Conservation (phyloP, 352 stramenopile species). For the Albugo candida region DNA sequence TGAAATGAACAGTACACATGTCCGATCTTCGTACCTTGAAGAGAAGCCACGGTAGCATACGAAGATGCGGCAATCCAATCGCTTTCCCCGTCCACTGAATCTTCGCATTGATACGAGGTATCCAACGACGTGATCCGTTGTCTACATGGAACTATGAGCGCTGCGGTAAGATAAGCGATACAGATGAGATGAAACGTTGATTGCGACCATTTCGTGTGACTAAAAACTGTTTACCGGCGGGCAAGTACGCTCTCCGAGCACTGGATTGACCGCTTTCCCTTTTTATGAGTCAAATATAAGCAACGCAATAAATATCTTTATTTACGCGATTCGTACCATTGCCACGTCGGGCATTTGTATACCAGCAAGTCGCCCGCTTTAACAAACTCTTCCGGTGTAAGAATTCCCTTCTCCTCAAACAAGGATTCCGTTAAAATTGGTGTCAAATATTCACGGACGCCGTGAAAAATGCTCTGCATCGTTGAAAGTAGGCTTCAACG, state of each 20-base stretch:
- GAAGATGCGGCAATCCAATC: constrained; percentile 83
- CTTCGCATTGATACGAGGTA: constrained; percentile 48
- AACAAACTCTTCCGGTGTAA: constrained; percentile 96
- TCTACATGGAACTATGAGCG: constrained; percentile 61
- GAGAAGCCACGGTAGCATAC: constrained; percentile 16
- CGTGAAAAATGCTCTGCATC: constrained; percentile 67
- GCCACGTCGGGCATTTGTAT: constrained; percentile 93
- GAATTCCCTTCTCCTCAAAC: constrained; percentile 86
- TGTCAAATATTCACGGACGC: constrained; percentile 74
- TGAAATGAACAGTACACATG: background rate
- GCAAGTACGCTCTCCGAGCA: constrained; percentile 41
- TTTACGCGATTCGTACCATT: constrained; percentile 29
- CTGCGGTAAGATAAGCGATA: background rate
- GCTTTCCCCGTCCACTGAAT: constrained; percentile 58
- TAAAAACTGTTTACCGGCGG: constrained; percentile 76
- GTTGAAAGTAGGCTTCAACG: background rate
- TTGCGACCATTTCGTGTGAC: constrained; percentile 45
- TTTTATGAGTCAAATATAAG: constrained; percentile 6
- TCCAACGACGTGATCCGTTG: constrained; percentile 59
- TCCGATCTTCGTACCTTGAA: background rate
- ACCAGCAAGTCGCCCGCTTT: constrained; percentile 88
- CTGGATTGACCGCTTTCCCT: constrained; percentile 55
- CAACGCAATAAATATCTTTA: constrained; percentile 7
- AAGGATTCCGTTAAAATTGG: constrained; percentile 82
- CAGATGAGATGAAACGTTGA: background rate